Conservation (phyloP, 192 early-diverging fungal species). For the Obelidium mucronatum region DNA sequence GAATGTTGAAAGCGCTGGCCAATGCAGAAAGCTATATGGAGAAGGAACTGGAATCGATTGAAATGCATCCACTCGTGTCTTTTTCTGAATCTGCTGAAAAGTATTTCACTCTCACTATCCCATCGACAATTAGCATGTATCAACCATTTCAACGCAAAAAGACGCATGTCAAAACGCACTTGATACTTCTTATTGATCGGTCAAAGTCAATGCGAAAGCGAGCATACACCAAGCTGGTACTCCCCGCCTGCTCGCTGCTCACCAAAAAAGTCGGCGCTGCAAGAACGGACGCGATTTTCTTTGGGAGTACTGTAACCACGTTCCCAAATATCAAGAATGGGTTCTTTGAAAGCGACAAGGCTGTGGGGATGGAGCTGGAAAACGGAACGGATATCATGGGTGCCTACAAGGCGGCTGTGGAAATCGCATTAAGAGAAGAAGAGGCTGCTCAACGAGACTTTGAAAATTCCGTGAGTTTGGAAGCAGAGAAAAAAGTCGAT, state of each 20-base stretch:
- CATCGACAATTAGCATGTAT: not conserved
- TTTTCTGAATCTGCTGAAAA: too few relatives aligned
- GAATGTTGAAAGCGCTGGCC: not conserved
- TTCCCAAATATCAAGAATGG: not conserved
- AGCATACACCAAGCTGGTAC: not conserved
- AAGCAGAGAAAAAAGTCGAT: not conserved
- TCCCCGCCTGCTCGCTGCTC: not conserved
- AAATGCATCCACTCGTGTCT: too few relatives aligned
- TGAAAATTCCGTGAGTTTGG: not conserved
- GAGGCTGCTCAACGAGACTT: not conserved
- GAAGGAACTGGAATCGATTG: too few relatives aligned
- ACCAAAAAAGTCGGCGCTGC: not conserved
- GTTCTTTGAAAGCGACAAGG: not conserved
- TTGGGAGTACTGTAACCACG: not conserved
- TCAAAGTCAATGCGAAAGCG: not conserved
- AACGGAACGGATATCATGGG: not conserved
- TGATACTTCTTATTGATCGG: slow-evolving; percentile 2
- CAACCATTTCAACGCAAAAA: not conserved
- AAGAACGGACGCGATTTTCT: slow-evolving; percentile 12
- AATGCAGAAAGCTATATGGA: not conserved
- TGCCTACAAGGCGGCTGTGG: not conserved
- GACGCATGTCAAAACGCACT: not conserved
- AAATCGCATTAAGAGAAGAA: not conserved
- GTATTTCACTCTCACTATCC: not conserved
- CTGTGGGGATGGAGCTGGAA: slow-evolving; percentile 2